Evolutionary conservation across 108 stramenopile genomes (phyloP), one percentile per base, ranked within the genome.

Genomic region (Skeletonema menzelii): DNA sequence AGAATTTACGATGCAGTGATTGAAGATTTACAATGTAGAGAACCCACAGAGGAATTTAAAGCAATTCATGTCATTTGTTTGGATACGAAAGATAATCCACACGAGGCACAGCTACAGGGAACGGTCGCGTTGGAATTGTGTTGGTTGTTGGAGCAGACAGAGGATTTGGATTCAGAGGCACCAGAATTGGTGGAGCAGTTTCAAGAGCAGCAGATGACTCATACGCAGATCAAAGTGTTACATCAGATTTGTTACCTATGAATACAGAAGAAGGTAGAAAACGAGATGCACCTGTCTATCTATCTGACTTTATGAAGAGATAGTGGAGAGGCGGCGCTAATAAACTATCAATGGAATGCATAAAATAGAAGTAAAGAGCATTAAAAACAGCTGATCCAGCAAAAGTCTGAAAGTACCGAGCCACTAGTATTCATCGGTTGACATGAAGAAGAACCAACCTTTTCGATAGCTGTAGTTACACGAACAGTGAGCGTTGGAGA

Each of bases 61-160:
- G 90, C 95, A 1, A 88, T 96, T 73, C 91, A 93, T 83, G 91
- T 93, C 14, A 88, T 96, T 72, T 96, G 95, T 72, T 70, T 96
- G 65, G 95, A 96, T 77, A 96, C 95, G 7, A 96, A 96, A 82
- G 95, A 96, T 86, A 96, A 96, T 65, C 95, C 95, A n/a, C 87
- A 89, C 32, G 95, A 96, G 81, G 92, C 92, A 31, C 79, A 86
- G 49, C 47, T 86, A 37, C 91, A 93, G 69, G 95, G 95, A 27
- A 78, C 79, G 57, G 89, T 92, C 8, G 88, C 89, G 27, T 75
- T 93, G 68, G 91, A 93, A 40, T 77, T 96, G 32, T 91, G 93
- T 68, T 96, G 93, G 93, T 47, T 80, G 44, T 79, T 96, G 70
- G 95, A 93, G 55, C 77, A 71, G 62, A 83, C 87, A 1, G 85